These are phyloP conservation scores for Fusarium sulawesiense DNA, from an alignment of 2,329 filamentous ascomycete genomes.

Conservation along the genomic window DNA sequence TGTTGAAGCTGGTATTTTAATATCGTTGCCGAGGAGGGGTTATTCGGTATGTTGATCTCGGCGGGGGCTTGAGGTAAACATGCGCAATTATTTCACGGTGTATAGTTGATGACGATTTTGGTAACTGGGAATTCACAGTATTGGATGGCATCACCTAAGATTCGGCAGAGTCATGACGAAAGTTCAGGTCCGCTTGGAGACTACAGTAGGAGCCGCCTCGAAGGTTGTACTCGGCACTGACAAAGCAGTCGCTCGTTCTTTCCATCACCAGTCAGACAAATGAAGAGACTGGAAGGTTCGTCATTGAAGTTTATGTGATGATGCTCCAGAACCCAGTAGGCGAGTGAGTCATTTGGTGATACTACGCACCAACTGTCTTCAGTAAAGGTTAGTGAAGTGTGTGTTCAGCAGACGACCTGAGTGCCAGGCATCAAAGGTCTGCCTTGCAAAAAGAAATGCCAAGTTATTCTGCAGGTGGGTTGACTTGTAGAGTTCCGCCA, in stretches of 20 bases:
- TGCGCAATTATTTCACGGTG: conserved; percentile 7
- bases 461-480: conserved; percentile 19
- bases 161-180: conserved; percentile 31
- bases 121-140: not conserved
- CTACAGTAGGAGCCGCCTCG: not conserved
- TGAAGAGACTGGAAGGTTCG: not conserved
- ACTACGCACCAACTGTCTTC: not conserved
- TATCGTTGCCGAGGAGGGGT: conserved; percentile 15
- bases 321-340: not conserved
- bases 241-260: not conserved
- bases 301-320: not conserved
- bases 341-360: conserved; percentile 5
- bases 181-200: conserved; percentile 6
- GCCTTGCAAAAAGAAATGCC: conserved; percentile 17
- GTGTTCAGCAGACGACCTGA: not conserved
- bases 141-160: not conserved
- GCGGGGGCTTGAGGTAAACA: conserved; percentile 5
- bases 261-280: not conserved
- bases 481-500: conserved; percentile 34
- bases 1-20: conserved; percentile 7
- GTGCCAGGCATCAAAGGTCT: not conserved
- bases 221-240: not conserved
- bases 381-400: not conserved
- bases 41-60: conserved; percentile 6
- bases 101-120: conserved; percentile 14